phyloP scores from a whole-genome alignment of 2,329 filamentous ascomycete species.

The Chaetomium sp. region DNA sequence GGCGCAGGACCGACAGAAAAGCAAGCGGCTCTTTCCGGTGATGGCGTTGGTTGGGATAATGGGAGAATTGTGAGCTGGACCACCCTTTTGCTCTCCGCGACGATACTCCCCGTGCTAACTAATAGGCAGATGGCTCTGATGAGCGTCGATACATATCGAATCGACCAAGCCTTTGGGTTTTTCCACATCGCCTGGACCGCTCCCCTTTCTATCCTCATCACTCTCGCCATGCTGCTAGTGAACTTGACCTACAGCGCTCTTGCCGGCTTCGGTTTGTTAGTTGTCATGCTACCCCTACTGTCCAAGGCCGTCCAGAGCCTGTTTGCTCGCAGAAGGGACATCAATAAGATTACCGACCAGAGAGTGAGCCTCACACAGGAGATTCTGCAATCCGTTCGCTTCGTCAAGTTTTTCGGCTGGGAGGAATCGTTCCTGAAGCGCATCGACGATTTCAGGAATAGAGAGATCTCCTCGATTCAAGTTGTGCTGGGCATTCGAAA shows the following conservation, averaged over 20 bases:
- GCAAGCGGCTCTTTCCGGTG: conserved; percentile 50
- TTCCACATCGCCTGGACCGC: conserved; percentile 91
- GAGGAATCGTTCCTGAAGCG: conserved; percentile 78
- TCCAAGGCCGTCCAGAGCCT: conserved; percentile 71
- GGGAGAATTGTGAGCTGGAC: conserved; percentile 58
- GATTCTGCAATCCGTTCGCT: conserved; percentile 82
- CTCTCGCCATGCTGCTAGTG: conserved; percentile 71
- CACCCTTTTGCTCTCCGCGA: neutral
- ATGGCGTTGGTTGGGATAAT: conserved; percentile 83
- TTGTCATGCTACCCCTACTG: conserved; percentile 71
- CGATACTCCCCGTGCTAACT: neutral
- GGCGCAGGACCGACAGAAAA: conserved; percentile 32
- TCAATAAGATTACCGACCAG: conserved; percentile 93
- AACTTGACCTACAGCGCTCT: conserved; percentile 88
- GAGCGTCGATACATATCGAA: conserved; percentile 89
- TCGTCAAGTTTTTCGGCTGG: conserved; percentile 97
- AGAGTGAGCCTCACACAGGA: conserved; percentile 88
- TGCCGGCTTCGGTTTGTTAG: conserved; percentile 75
- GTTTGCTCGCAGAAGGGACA: conserved; percentile 65
- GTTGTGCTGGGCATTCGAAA: conserved; percentile 76
- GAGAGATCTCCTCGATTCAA: conserved; percentile 80
- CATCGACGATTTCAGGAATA: conserved; percentile 63
- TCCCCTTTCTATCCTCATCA: conserved; percentile 70
- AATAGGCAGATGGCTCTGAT: conserved; percentile 62
- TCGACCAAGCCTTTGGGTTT: conserved; percentile 81